These are phyloP conservation scores for Rhynchosporium graminicola DNA, from an alignment of 2,329 filamentous ascomycete genomes.

Conservation along the genomic window DNA sequence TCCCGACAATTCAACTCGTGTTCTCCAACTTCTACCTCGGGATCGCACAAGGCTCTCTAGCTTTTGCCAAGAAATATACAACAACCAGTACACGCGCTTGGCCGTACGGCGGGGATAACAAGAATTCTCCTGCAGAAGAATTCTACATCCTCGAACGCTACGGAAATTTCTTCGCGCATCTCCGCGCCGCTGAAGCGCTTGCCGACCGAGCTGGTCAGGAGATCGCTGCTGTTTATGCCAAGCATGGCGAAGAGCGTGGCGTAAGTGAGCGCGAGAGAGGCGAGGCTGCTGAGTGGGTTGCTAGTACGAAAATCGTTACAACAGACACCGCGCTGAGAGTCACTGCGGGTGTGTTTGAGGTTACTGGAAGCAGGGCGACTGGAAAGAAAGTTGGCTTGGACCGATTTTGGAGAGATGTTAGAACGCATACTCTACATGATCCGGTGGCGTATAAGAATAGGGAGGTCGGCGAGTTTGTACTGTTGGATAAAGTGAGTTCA, in stretches of 20 bases:
- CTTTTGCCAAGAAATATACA: conserved; percentile 58
- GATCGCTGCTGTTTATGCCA: conserved; percentile 49
- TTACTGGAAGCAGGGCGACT: conserved; percentile 60
- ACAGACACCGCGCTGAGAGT: conserved; percentile 61
- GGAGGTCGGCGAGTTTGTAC: conserved; percentile 58
- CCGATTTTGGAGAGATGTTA: conserved; percentile 66
- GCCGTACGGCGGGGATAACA: conserved; percentile 64
- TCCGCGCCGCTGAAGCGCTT: conserved; percentile 59
- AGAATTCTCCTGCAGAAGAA: conserved; percentile 59
- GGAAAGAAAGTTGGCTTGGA: conserved; percentile 60
- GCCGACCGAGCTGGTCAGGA: conserved; percentile 56
- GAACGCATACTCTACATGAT: conserved; percentile 67
- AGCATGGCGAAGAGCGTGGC: conserved; percentile 45
- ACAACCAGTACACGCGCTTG: conserved; percentile 58
- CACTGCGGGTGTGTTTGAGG: conserved; percentile 63
- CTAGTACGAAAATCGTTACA: conserved; percentile 61
- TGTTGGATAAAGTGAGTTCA: conserved; percentile 50
- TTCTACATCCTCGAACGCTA: conserved; percentile 67
- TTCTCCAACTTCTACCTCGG: conserved; percentile 68
- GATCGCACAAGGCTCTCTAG: conserved; percentile 59
- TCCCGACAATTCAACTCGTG: conserved; percentile 65
- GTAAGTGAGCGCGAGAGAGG: conserved; percentile 56
- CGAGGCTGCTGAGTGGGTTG: conserved; percentile 63
- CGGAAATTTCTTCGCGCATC: conserved; percentile 62
- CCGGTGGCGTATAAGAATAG: conserved; percentile 67